Evolutionary conservation across 75 land plant genomes (phyloP).

Genomic region (Ceratopteris richardii): DNA sequence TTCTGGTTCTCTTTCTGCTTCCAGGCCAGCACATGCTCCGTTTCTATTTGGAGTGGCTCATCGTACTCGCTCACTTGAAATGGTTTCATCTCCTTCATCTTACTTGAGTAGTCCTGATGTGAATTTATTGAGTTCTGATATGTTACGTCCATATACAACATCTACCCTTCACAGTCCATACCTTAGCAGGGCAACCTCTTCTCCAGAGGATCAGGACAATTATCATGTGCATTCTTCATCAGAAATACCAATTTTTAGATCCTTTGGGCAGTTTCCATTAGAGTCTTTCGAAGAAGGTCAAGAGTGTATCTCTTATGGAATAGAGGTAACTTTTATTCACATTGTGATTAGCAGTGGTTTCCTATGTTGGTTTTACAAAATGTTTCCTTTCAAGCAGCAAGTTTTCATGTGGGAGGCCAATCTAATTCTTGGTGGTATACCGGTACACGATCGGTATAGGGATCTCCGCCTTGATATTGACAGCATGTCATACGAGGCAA

Average conservation of each 20-base stretch:
- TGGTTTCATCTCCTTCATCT: conserved; percentile 1
- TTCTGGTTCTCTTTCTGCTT: neutral
- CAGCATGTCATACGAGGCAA: conserved; percentile 95
- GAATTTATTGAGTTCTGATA: neutral
- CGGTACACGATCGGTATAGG: conserved; percentile 69
- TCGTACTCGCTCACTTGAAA: neutral
- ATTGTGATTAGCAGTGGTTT: too few relatives aligned
- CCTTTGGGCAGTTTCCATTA: neutral
- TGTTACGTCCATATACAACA: neutral
- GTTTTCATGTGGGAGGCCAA: conserved; percentile 61
- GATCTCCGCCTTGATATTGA: conserved; percentile 93
- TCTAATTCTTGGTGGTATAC: conserved; percentile 50
- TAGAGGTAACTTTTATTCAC: neutral
- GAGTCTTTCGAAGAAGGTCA: neutral
- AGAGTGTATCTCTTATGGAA: neutral
- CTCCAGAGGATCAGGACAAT: neutral
- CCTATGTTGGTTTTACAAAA: too few relatives aligned
- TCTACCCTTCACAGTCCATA: neutral
- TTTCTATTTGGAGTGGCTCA: neutral
- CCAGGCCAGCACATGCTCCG: neutral
- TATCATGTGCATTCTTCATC: neutral
- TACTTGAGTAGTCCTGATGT: conserved; percentile 4
- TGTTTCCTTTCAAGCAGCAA: conserved; percentile 53
- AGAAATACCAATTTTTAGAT: neutral
- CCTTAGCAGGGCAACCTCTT: neutral